Base-by-base conservation (phyloP, 1,284 basidiomycete species). In the Schizopora paradoxa region DNA sequence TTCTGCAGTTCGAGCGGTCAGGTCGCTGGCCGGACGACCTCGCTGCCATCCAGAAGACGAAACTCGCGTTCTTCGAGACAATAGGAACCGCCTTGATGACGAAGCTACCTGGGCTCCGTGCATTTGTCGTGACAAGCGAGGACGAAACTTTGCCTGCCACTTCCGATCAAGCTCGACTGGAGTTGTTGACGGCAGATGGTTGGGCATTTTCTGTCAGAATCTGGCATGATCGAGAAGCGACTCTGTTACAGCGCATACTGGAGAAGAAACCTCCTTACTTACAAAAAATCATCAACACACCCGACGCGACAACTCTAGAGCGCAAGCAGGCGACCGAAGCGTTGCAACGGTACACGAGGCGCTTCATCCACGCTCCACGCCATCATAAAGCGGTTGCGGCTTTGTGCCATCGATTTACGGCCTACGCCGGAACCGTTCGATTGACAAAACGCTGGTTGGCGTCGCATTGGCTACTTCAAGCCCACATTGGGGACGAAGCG, bases 21-120 rank as follows among this genome's bases (percentile, higher is more conserved):
- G 84, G 86, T 0, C 78, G 80, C 54, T 99, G 96, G 96, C 96
- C 96, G 0, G 93, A 98, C 59, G 93, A 99, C 57, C 74, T 99
- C 1, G 74, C 73, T 13, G 92, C 93, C 0, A 87, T 98, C 37
- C 94, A 97, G 64, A 92, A 91, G 56, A 88, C 94, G 67, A 99
- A 99, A 65, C 73, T 96, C 2, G 95, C 95, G 0, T 86, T 99
- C 61, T 79, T 95, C 51, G 91, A 93, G 58, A 76, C 78, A 22
- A 72, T 91, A 2, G 87, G 85, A 0, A 66, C 69, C 10, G 70
- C 74, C 1, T 70, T 95, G 36, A 77, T 82, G 73, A 60, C 63
- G 6, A 59, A 70, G 1, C 61, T 73, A 1, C 55, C 70, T 0
- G 79, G 79, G 3, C 61, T 83, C 1, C 72, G 62, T 8, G 84